Evolutionary conservation across 2,329 filamentous ascomycete species (phyloP), one percentile per base, ranked within the genome.

Genomic region (Fusarium pseudocircinatum): DNA sequence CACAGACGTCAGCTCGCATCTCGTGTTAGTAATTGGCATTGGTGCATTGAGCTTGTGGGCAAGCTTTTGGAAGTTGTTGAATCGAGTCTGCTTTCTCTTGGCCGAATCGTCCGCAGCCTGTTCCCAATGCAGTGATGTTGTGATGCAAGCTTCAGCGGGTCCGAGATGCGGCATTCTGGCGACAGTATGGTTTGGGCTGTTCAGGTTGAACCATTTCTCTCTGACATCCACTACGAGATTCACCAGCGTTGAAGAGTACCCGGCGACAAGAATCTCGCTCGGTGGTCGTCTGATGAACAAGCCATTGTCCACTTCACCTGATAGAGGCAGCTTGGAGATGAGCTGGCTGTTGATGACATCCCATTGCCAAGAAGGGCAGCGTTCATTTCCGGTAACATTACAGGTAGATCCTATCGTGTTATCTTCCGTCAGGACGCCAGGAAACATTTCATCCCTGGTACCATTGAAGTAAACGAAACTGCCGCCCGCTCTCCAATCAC

Each of bases 291-390:
- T 61, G 6, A 70, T 57, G 14, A 75, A 61, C 7, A 74, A 20
- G 1, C 73, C 70, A 11, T 74, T 36, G n/a, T 67, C 47, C 2
- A 75, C 60, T 30, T 72, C 40, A 12, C 70, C 72, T 7, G 70
- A 75, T 3, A 60, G 53, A 5, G 39, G 50, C 2, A 75, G 59
- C 26, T 70, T 75, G 18, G 70, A 65, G n/a, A 75, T 47, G 16
- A 75, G 47, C 32, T 72, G 73, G 20, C 57, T 63, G 20, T 75
- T 70, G 18, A 75, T 56, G 14, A 72, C 67, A 7, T 75, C 70
- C 73, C 73, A 75, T 47, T 75, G 64, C 73, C 73, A 75, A 14
- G 73, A 75, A 14, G 73, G 70, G 12, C 73, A 75, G 2, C 69
- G 6, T 5, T 65, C 57, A 28, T 75, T 74, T 15, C 73, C 68